phyloP scores from a whole-genome alignment of 225 moss, liverwort and hornwort genomes.

The Marchantia polymorpha region DNA sequence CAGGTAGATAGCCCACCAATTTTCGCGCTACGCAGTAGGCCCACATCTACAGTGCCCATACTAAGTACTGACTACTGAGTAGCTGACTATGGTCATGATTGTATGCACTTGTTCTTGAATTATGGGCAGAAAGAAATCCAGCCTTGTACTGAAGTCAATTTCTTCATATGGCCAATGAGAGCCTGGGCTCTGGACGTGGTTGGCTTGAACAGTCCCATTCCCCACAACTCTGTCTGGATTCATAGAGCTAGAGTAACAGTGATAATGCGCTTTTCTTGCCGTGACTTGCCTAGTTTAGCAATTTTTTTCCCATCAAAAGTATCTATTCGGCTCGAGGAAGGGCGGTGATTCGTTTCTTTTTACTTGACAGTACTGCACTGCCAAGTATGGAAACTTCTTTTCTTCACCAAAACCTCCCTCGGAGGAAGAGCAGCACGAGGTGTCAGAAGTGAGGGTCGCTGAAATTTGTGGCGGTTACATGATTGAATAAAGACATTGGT shows the following conservation, averaged over 20 bases:
- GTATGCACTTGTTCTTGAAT: background rate
- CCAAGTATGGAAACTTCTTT: background rate
- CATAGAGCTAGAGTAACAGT: background rate
- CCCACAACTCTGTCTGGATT: background rate
- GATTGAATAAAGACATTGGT: background rate
- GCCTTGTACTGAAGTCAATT: background rate
- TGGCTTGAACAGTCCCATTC: background rate
- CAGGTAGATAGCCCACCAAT: constrained; percentile 4
- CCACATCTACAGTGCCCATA: constrained; percentile 2
- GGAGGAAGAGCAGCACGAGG: background rate
- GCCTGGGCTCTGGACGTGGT: background rate
- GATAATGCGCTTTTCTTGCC: background rate
- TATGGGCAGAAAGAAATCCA: background rate
- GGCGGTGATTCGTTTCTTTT: too few species aligned
- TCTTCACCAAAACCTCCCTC: background rate
- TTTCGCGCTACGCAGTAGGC: background rate
- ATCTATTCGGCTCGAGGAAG: too few species aligned
- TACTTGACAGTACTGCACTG: background rate
- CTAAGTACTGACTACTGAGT: background rate
- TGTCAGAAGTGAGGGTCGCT: background rate
- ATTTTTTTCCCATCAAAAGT: too few species aligned
- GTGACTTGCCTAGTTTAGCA: too few species aligned
- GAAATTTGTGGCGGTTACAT: background rate
- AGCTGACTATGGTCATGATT: background rate
- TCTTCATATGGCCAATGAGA: background rate